Conservation (phyloP, 192 early-diverging fungal genomes). For the Umbelopsis vinacea region DNA sequence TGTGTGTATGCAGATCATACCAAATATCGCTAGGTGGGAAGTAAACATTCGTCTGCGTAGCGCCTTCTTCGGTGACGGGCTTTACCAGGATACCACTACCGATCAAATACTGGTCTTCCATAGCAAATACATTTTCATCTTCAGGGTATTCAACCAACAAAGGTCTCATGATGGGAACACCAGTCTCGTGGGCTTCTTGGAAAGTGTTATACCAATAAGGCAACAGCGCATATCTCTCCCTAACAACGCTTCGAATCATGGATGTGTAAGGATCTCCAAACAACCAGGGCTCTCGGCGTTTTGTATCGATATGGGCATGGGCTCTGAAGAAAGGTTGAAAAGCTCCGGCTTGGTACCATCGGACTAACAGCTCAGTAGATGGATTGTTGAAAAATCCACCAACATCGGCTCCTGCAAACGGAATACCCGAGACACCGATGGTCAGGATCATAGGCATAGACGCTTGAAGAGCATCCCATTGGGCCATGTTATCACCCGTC, state of each 20-base stretch:
- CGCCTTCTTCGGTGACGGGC: slow-evolving; percentile 65
- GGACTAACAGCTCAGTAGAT: slow-evolving; percentile 80
- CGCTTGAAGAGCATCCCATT: slow-evolving; percentile 84
- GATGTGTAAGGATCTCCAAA: slow-evolving; percentile 84
- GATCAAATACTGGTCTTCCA: slow-evolving; percentile 91
- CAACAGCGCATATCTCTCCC: slow-evolving; percentile 84
- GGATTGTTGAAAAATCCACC: slow-evolving; percentile 98
- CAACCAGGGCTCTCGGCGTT: slow-evolving; percentile 96
- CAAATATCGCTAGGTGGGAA: slow-evolving; percentile 75
- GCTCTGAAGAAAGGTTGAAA: slow-evolving; percentile 98
- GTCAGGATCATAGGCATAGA: slow-evolving; percentile 90
- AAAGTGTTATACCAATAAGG: slow-evolving; percentile 95
- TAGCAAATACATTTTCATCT: slow-evolving; percentile 73
- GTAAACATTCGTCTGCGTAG: slow-evolving; percentile 65
- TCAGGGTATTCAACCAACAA: slow-evolving; percentile 89
- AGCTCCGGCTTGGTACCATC: slow-evolving; percentile 97
- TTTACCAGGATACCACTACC: slow-evolving; percentile 79
- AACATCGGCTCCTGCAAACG: slow-evolving; percentile 94
- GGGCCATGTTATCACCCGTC: slow-evolving; percentile 96
- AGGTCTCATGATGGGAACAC: slow-evolving; percentile 85
- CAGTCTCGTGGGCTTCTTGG: slow-evolving; percentile 73
- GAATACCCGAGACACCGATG: slow-evolving; percentile 84
- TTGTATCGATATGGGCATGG: slow-evolving; percentile 97
- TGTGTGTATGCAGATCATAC: slow-evolving; percentile 68
- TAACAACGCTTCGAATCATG: slow-evolving; percentile 79